Percentiles rank a stretch among this genome's conserved stretches.
Evolutionary conservation across 1,284 basidiomycete genomes (phyloP).

Genomic region (Meira nashicola): DNA sequence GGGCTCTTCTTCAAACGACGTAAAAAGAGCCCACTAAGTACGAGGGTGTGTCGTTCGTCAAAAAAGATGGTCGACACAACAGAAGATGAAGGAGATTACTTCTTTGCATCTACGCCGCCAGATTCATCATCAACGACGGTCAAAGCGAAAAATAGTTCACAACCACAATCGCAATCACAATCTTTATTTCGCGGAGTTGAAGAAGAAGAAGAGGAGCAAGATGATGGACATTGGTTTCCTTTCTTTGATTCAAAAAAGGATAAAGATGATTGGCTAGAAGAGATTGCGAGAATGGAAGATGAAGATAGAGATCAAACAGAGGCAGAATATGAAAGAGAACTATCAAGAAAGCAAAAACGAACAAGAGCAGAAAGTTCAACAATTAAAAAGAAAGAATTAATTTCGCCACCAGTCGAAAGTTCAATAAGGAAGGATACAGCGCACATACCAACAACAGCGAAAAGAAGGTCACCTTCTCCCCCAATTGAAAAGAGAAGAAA

Average conservation of each 20-base stretch:
- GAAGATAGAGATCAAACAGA: background rate
- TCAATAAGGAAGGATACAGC: too few relatives aligned
- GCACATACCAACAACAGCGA: too few relatives aligned
- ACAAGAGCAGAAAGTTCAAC: too few relatives aligned
- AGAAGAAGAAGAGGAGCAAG: conserved; percentile 11
- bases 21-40: too few relatives aligned
- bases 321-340: too few relatives aligned
- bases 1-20: too few relatives aligned
- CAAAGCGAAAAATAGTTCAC: background rate
- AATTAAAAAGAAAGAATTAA: too few relatives aligned
- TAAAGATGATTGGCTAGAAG: conserved; percentile 6
- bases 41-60: background rate
- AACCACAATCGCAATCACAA: conserved; percentile 4
- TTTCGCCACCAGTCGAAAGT: too few relatives aligned
- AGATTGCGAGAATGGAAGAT: background rate
- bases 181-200: conserved; percentile 9
- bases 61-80: background rate
- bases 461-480: too few relatives aligned
- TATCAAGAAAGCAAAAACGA: too few relatives aligned
- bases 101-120: conserved; percentile 16
- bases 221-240: background rate
- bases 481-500: too few relatives aligned
- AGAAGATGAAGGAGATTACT: conserved; percentile 13
- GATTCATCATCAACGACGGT: conserved; percentile 2
- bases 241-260: background rate